phyloP scores from a whole-genome alignment of 805 yeast species.

The Saccharomycopsis fermentans region DNA sequence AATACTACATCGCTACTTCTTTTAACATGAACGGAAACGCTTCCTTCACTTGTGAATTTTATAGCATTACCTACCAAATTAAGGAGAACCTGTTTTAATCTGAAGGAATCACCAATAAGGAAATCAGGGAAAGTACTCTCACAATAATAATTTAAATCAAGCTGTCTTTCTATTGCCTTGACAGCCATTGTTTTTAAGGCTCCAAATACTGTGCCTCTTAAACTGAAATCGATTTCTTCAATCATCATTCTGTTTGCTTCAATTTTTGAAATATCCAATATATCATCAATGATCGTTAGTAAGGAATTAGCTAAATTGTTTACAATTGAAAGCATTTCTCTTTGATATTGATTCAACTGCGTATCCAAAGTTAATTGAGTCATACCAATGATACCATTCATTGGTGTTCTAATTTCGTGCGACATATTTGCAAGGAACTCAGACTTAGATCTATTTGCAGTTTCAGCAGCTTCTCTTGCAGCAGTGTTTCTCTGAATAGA shows the following conservation, averaged over 20 bases:
- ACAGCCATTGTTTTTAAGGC: slow-evolving; percentile 85
- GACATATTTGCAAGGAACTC: slow-evolving; percentile 86
- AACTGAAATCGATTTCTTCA: slow-evolving; percentile 77
- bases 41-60: slow-evolving; percentile 76
- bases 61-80: slow-evolving; percentile 86
- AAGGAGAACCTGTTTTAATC: slow-evolving; percentile 77
- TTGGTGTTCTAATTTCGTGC: slow-evolving; percentile 82
- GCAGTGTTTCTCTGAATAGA: slow-evolving; percentile 87
- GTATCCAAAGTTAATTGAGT: slow-evolving; percentile 83
- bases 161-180: slow-evolving; percentile 77
- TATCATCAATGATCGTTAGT: slow-evolving; percentile 81
- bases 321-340: slow-evolving; percentile 85
- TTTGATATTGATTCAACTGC: slow-evolving; percentile 80
- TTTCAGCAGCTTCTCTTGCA: slow-evolving; percentile 89
- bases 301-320: slow-evolving; percentile 80
- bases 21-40: slow-evolving; percentile 61
- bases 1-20: slow-evolving; percentile 28
- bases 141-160: slow-evolving; percentile 70
- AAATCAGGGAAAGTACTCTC: slow-evolving; percentile 84
- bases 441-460: slow-evolving; percentile 81
- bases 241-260: slow-evolving; percentile 92
- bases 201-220: slow-evolving; percentile 82
- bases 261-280: slow-evolving; percentile 83
- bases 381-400: slow-evolving; percentile 91
- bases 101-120: slow-evolving; percentile 79